Base-by-base conservation (phyloP, 805 yeast genomes). In the Debaryomyces maramus region DNA sequence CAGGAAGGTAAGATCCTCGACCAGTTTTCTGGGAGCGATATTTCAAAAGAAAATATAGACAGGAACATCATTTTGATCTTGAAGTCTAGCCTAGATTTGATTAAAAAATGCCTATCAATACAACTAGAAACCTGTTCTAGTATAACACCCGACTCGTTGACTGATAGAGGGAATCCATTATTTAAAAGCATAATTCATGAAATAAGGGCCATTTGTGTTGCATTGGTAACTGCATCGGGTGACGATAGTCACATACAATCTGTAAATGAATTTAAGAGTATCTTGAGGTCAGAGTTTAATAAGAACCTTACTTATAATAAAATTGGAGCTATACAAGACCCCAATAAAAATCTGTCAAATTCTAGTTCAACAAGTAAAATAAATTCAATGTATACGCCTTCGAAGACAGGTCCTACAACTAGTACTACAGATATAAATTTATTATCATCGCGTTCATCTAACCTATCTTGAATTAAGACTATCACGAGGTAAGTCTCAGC, bases 1-100 rank as follows among this genome's bases (percentile, higher is more conserved):
- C 61, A 58, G 34, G 75, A 70, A 35, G 38, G 36, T 4, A 50
- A 46, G 15, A 46, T 70, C 16, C 40, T 43, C 16, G 41, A 35
- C 4, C 44, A 44, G 13, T 42, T 53, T n/a, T 30, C 49, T 2
- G 46, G 34, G 5, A 46, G 50, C 5, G 29, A 22, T 13, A 38
- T 40, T 1, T 26, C 41, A 8, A 26, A 40, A 5, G 38, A 26
- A 6, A 39, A 43, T n/a, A 10, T 34, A 23, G 43, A 43, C n/a
- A 23, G 16, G 15, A 31, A 32, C 11, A 35, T 46, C 9, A 35
- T 41, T 5, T 8, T 21, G 28, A 44, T 21, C 30, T 13, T 33
- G 9, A 24, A 38, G 31, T 32, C 30, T 7, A 29, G 22, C 3
- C 32, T 34, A 10, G n/a, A 24, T 7, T n/a, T n/a, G 13, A 24